phyloP scores from a whole-genome alignment of 768 basidiomycete genomes.

The Mycena sanguinolenta region DNA sequence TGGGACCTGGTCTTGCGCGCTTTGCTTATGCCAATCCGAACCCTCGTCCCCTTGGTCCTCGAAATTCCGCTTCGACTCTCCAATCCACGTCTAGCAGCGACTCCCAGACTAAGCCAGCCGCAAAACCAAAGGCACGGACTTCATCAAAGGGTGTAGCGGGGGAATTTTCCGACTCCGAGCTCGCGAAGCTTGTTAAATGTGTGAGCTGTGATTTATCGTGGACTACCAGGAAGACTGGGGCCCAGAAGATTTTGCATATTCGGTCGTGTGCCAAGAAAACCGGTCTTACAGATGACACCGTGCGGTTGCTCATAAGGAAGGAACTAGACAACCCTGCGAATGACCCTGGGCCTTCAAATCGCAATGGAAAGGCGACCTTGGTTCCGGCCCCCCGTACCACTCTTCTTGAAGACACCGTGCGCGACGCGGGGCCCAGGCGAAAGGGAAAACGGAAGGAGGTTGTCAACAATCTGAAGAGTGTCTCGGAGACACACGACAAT shows the following conservation, averaged over 20 bases:
- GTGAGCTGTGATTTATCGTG: slow-evolving; percentile 75
- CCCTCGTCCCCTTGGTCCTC: slow-evolving; percentile 20
- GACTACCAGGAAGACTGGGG: slow-evolving; percentile 75
- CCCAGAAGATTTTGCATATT: slow-evolving; percentile 78
- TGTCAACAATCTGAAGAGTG: slow-evolving; percentile 58
- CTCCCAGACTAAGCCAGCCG: slow-evolving; percentile 25
- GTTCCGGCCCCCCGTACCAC: slow-evolving; percentile 49
- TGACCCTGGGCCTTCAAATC: slow-evolving; percentile 21
- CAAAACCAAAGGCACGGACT: slow-evolving; percentile 28
- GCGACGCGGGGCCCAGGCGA: slow-evolving; percentile 61
- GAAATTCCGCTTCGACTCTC: slow-evolving; percentile 32
- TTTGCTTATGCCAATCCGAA: slow-evolving; percentile 53
- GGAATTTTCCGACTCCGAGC: slow-evolving; percentile 61
- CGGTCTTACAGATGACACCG: slow-evolving; percentile 65
- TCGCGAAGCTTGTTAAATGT: slow-evolving; percentile 67
- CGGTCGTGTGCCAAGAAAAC: slow-evolving; percentile 76
- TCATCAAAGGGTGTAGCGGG: slow-evolving; percentile 40
- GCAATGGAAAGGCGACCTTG: slow-evolving; percentile 40
- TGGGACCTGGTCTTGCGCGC: slow-evolving; percentile 46
- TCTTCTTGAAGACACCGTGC: slow-evolving; percentile 67
- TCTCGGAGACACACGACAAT: slow-evolving; percentile 60
- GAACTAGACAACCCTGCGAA: slow-evolving; percentile 52
- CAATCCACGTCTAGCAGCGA: slow-evolving; percentile 29
- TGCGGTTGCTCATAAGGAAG: slow-evolving; percentile 64
- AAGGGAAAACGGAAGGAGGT: slow-evolving; percentile 54